These are phyloP conservation scores for Ramichloridium luteum DNA, from an alignment of 2,329 filamentous ascomycete species.

Conservation along the genomic window DNA sequence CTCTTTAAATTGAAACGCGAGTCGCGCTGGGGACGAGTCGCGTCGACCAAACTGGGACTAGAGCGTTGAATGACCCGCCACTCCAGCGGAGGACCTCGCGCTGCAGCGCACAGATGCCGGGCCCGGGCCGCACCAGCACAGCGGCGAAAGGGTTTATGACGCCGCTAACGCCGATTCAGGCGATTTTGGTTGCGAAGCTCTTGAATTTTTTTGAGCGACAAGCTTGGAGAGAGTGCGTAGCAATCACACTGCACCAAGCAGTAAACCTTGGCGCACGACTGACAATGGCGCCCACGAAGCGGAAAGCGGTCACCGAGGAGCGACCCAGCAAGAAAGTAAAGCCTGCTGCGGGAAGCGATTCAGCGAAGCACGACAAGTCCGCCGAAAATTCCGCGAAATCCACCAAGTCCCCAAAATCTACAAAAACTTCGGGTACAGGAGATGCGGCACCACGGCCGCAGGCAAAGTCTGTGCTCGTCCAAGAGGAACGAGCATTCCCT, in stretches of 20 bases:
- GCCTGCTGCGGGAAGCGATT: conserved; percentile 16
- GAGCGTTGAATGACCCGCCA: too few relatives aligned
- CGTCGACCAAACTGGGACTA: neutral
- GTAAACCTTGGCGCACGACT: conserved; percentile 3
- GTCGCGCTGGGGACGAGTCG: neutral
- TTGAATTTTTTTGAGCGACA: conserved; percentile 1
- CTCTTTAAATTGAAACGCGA: conserved; percentile 1
- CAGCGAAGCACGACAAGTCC: conserved; percentile 12
- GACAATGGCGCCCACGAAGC: conserved; percentile 34
- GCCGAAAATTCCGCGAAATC: conserved; percentile 17
- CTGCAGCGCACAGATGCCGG: too few relatives aligned
- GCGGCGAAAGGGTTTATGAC: too few relatives aligned
- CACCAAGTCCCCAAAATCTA: conserved; percentile 13
- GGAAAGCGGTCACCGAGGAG: conserved; percentile 32
- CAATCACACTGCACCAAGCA: too few relatives aligned
- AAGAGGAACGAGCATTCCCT: conserved; percentile 84
- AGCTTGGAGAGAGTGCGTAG: neutral
- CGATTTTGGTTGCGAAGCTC: neutral
- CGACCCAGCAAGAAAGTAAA: conserved; percentile 25
- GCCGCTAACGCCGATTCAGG: too few relatives aligned
- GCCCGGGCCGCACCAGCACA: too few relatives aligned
- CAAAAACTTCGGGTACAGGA: too few relatives aligned
- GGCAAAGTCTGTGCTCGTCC: conserved; percentile 41
- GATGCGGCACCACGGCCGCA: conserved; percentile 9
- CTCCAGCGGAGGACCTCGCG: too few relatives aligned